phyloP scores from a whole-genome alignment of 2,329 filamentous ascomycete species.

The Colletotrichum sp. region DNA sequence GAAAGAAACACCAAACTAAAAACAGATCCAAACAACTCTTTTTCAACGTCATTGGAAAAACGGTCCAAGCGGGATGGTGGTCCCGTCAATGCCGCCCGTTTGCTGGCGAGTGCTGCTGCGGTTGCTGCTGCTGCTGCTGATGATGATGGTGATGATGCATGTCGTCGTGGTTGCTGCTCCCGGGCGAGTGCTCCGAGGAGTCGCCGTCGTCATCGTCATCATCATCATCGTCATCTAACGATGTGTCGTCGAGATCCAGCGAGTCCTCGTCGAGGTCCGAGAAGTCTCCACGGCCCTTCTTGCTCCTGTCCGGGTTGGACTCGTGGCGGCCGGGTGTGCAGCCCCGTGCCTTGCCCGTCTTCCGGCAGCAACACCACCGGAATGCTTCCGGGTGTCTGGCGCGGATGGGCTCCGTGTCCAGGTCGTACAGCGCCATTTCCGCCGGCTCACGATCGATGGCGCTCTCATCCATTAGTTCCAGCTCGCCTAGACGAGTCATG shows the following conservation, averaged over 20 bases:
- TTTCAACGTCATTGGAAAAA: not conserved
- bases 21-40: not conserved
- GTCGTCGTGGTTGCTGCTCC: not conserved
- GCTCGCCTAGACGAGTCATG: constrained; percentile 13
- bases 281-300: constrained; percentile 19
- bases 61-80: not conserved
- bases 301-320: constrained; percentile 20
- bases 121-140: not conserved
- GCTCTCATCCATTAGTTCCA: constrained; percentile 20
- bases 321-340: constrained; percentile 19
- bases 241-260: constrained; percentile 4
- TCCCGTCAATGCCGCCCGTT: not conserved
- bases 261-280: constrained; percentile 14
- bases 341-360: constrained; percentile 2
- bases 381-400: constrained; percentile 18
- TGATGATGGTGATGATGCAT: not conserved
- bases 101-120: not conserved
- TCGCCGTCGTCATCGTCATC: not conserved
- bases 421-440: constrained; percentile 5
- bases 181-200: not conserved
- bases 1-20: not conserved
- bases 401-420: constrained; percentile 20
- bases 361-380: constrained; percentile 21
- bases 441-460: constrained; percentile 1
- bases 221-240: not conserved